Evolutionary conservation across 2,329 filamentous ascomycete genomes (phyloP), one percentile per base, ranked within the genome.

Genomic region (Sporothrix mexicana): DNA sequence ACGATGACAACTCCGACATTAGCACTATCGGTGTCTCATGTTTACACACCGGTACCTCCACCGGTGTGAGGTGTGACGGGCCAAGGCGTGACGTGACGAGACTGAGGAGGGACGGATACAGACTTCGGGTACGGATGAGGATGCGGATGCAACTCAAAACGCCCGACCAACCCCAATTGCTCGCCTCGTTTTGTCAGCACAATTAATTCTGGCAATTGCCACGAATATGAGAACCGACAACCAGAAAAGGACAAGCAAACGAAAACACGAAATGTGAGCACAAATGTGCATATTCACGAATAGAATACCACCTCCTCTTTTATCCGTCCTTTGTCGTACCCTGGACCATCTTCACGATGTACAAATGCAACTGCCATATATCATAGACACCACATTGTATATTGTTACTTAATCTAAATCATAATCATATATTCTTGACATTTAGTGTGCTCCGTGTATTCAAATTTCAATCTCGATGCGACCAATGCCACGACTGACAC

Each of bases 401-500:
- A 49, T 30, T 67, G 13, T 20, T 36, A 47, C 23, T 55, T 45
- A 47, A 64, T 59, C 15, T n/a, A 17, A 45, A 20, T 20, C 5
- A 51, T 51, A 51, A 36, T 51, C 13, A 10, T 36, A 36, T 36
- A 36, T 20, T 10, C 7, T 51, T 51, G n/a, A 23, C n/a, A 20
- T 25, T 57, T 61, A 13, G n/a, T 43, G 30, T 12, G 15, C 36
- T 45, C 10, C 36, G 13, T 59, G 17, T 45, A 15, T 1, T 80
- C 78, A 86, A 10, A 87, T 81, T 76, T 87, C 85, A 70, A 88
- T 81, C 1, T 79, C 79, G 64, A 88, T 86, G 59, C 80, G 79
- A 3, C 85, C 85, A 51, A 87, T 77, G 0, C 86, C 86, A 1
- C 86, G 82, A 76, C 85, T 87, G 1, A 88, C 85, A 76, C 86